Percentiles rank a stretch among this genome's conserved stretches.
These are phyloP conservation scores for Exophiala lecanii-corni DNA, from an alignment of 2,329 filamentous ascomycete genomes.

Conservation along the genomic window DNA sequence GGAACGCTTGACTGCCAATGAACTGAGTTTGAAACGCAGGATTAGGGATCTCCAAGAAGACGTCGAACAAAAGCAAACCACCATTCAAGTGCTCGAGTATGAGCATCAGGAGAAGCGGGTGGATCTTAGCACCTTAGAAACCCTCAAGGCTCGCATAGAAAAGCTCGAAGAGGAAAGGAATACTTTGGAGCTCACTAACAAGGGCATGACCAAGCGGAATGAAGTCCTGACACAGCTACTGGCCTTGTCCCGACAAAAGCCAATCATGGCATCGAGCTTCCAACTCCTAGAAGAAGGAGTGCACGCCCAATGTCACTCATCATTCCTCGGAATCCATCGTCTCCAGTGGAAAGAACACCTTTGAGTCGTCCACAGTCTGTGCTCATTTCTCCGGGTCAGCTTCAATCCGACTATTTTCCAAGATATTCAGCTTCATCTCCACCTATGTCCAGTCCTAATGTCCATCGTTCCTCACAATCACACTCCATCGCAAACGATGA, in stretches of 20 bases:
- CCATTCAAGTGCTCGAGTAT: constrained; percentile 32
- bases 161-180: constrained; percentile 31
- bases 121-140: constrained; percentile 22
- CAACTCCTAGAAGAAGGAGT: constrained; percentile 22
- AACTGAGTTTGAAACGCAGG: constrained; percentile 29
- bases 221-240: constrained; percentile 35
- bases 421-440: constrained; percentile 15
- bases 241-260: constrained; percentile 31
- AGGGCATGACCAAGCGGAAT: constrained; percentile 32
- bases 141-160: constrained; percentile 27
- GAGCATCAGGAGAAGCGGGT: constrained; percentile 29
- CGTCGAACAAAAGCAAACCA: constrained; percentile 29
- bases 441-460: constrained; percentile 3
- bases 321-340: constrained; percentile 27
- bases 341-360: constrained; percentile 22
- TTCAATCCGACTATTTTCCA: constrained; percentile 13
- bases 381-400: constrained; percentile 14
- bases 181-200: constrained; percentile 31
- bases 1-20: constrained; percentile 28
- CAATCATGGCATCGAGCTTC: constrained; percentile 20
- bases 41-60: constrained; percentile 32
- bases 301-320: constrained; percentile 31
- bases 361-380: constrained; percentile 21
- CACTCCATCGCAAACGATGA: constrained; percentile 12
- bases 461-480: not conserved